phyloP scores from a whole-genome alignment of 805 yeast genomes.

The Saturnispora gosingensis region DNA sequence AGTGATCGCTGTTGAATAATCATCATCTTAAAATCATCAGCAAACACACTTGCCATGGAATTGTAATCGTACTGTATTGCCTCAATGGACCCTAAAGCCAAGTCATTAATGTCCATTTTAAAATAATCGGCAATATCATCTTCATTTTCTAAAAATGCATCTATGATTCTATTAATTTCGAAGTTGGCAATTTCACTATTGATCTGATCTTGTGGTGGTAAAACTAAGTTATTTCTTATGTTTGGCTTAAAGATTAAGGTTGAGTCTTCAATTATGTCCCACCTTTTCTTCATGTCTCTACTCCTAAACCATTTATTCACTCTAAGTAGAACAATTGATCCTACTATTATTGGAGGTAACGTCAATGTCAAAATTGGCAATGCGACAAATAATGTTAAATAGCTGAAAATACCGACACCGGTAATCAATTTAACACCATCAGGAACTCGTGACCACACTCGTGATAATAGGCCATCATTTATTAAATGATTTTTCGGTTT shows the following conservation, averaged over 20 bases:
- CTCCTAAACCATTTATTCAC: slow-evolving; percentile 9
- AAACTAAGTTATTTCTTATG: slow-evolving; percentile 5
- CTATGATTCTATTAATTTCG: slow-evolving; percentile 23
- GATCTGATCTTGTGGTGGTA: slow-evolving; percentile 23
- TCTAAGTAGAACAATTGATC: slow-evolving; percentile 17
- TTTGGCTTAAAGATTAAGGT: slow-evolving; percentile 20
- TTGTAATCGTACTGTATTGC: slow-evolving; percentile 20
- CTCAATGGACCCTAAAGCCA: slow-evolving; percentile 25
- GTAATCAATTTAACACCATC: slow-evolving; percentile 23
- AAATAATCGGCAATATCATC: slow-evolving; percentile 22
- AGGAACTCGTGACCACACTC: slow-evolving; percentile 20
- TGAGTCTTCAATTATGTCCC: slow-evolving; percentile 21
- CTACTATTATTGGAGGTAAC: slow-evolving; percentile 26
- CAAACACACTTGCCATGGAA: slow-evolving; percentile 15
- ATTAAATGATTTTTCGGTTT: slow-evolving; percentile 20
- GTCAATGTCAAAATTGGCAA: slow-evolving; percentile 24
- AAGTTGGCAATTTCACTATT: slow-evolving; percentile 24
- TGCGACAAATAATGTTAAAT: slow-evolving; percentile 26
- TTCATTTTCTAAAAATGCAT: slow-evolving; percentile 26
- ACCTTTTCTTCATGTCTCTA: slow-evolving; percentile 14
- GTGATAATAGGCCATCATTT: slow-evolving; percentile 8
- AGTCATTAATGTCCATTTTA: slow-evolving; percentile 14
- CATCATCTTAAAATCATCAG: slow-evolving; percentile 19
- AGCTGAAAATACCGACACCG: slow-evolving; percentile 20
- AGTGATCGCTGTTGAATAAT: slow-evolving; percentile 23